Evolutionary conservation across 805 yeast species (phyloP).

Genomic region (Yarrowia sp.): DNA sequence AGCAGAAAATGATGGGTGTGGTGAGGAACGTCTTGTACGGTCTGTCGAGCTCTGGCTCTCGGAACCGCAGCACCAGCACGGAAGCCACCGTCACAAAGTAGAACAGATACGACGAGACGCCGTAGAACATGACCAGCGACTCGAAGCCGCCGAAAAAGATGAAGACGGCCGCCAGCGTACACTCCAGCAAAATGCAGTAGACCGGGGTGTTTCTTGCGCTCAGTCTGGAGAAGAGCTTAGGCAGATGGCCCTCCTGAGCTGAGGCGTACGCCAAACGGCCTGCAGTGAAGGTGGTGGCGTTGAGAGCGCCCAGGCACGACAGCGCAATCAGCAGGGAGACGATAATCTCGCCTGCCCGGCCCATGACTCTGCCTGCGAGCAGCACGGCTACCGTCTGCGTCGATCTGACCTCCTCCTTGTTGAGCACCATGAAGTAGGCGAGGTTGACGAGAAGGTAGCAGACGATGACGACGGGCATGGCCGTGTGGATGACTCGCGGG

Average conservation of each 20-base stretch:
- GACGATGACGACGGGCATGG: conserved; percentile 43
- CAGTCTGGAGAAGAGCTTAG: conserved; percentile 35
- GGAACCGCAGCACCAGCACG: conserved; percentile 39
- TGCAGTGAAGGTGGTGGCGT: conserved; percentile 42
- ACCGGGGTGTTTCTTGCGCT: conserved; percentile 38
- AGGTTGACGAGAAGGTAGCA: conserved; percentile 41
- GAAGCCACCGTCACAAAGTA: conserved; percentile 42
- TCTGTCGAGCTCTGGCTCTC: conserved; percentile 40
- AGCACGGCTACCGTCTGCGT: conserved; percentile 42
- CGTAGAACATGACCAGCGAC: conserved; percentile 42
- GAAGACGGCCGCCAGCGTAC: conserved; percentile 36
- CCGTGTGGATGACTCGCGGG: conserved; percentile 42
- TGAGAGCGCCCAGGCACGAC: conserved; percentile 45
- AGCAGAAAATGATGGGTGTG: conserved; percentile 42
- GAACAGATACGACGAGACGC: conserved; percentile 39
- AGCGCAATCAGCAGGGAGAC: conserved; percentile 41
- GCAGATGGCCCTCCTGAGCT: conserved; percentile 40
- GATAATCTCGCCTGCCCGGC: conserved; percentile 35
- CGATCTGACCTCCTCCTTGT: conserved; percentile 49
- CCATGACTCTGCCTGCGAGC: conserved; percentile 37
- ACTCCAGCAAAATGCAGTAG: conserved; percentile 39
- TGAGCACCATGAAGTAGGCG: conserved; percentile 65
- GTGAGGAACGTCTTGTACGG: conserved; percentile 42
- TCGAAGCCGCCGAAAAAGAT: conserved; percentile 42
- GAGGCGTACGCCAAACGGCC: conserved; percentile 41